These are phyloP conservation scores for Aspergillus transmontanensis DNA, from an alignment of 2,329 filamentous ascomycete species.

Conservation along the genomic window DNA sequence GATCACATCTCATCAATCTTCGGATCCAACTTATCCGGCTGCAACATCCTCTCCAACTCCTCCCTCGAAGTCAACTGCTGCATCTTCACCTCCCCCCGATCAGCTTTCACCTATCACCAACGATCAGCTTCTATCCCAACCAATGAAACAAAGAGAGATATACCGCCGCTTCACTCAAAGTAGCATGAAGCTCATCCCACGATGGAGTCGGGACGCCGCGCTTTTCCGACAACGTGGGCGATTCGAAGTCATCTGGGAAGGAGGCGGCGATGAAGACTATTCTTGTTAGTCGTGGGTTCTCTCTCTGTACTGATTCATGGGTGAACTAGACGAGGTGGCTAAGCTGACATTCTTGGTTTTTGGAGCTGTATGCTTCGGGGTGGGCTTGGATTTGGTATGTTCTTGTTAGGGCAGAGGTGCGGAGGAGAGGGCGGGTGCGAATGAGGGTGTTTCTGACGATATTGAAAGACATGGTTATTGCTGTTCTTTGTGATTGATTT, in stretches of 20 bases:
- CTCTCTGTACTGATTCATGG: too few relatives aligned
- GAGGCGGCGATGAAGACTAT: conserved; percentile 16
- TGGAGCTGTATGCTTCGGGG: neutral
- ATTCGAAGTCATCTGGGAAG: conserved; percentile 15
- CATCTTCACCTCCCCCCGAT: conserved; percentile 18
- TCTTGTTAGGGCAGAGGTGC: neutral
- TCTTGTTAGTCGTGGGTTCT: neutral
- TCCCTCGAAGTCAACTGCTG: neutral
- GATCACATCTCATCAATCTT: conserved; percentile 17
- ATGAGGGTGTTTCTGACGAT: neutral
- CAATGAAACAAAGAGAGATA: neutral
- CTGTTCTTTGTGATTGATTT: neutral
- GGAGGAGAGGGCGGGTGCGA: neutral
- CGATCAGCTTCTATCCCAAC: neutral
- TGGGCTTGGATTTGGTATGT: neutral
- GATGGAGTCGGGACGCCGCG: neutral
- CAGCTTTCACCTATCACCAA: conserved; percentile 16
- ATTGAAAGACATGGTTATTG: neutral
- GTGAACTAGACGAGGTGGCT: too few relatives aligned
- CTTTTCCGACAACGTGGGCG: conserved; percentile 12
- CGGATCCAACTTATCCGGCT: conserved; percentile 12
- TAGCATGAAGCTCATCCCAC: conserved; percentile 20
- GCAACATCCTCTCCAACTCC: conserved; percentile 13
- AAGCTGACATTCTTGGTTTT: neutral
- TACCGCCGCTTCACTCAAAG: conserved; percentile 16